Conservation (phyloP, 805 yeast species). For the Cyberlindnera xylosilytica region DNA sequence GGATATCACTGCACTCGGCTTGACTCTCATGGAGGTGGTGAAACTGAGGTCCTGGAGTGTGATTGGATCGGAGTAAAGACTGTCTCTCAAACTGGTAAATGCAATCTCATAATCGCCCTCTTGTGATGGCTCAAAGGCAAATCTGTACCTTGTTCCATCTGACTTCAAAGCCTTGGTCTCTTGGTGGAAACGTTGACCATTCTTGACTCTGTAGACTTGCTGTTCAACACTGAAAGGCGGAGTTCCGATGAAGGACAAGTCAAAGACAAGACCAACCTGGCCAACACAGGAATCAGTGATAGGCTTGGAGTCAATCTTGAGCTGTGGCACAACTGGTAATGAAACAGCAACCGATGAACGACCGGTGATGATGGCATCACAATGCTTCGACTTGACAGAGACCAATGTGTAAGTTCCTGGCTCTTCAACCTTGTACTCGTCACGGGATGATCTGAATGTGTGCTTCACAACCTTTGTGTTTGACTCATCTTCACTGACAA, state of each 20-base stretch:
- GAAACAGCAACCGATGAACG: conserved; percentile 53
- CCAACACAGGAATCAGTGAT: conserved; percentile 89
- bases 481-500: conserved; percentile 27
- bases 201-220: conserved; percentile 51
- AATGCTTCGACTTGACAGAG: conserved; percentile 53
- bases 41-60: conserved; percentile 47
- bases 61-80: conserved; percentile 48
- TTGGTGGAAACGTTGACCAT: conserved; percentile 31
- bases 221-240: conserved; percentile 77
- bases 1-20: conserved; percentile 48
- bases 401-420: conserved; percentile 68
- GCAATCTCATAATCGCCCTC: conserved; percentile 82
- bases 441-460: conserved; percentile 28
- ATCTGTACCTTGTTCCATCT: conserved; percentile 46
- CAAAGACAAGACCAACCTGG: conserved; percentile 78
- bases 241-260: conserved; percentile 64
- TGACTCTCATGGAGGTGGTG: conserved; percentile 67
- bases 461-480: conserved; percentile 20
- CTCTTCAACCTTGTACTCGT: conserved; percentile 38
- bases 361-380: conserved; percentile 66
- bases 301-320: conserved; percentile 42
- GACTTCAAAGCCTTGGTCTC: conserved; percentile 37
- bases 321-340: conserved; percentile 50
- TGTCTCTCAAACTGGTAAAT: conserved; percentile 63
- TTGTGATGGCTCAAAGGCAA: conserved; percentile 68